Evolutionary conservation across 768 basidiomycete species (phyloP).

Genomic region (Agaricus subrufescens): DNA sequence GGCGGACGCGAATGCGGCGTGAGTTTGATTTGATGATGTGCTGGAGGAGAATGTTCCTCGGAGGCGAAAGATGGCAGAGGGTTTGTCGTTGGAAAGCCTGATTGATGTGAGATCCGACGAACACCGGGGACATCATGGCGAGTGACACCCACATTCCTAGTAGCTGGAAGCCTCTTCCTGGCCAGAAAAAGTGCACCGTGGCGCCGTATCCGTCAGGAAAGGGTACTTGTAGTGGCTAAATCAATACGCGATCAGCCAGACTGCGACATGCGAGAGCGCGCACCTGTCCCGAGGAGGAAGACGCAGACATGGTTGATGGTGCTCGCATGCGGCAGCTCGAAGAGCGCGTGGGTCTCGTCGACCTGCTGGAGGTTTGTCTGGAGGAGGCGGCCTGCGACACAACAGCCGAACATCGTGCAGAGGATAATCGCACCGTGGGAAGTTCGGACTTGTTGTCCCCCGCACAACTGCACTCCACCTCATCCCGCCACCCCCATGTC

Average conservation of each 20-base stretch:
- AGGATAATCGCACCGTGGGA: conserved; percentile 2
- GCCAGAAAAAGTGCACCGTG: conserved; percentile 83
- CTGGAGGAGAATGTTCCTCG: conserved; percentile 54
- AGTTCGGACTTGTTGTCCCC: not conserved
- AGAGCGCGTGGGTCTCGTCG: conserved; percentile 79
- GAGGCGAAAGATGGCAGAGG: conserved; percentile 83
- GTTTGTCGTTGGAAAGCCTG: conserved; percentile 88
- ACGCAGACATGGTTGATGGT: conserved; percentile 84
- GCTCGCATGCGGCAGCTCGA: conserved; percentile 66
- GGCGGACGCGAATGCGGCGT: conserved; percentile 33
- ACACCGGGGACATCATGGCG: not conserved
- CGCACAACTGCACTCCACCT: not conserved
- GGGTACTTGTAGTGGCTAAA: conserved; percentile 38
- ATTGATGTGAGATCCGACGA: not conserved
- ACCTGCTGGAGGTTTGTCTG: conserved; percentile 81
- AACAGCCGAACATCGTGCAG: conserved; percentile 72
- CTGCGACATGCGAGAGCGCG: conserved; percentile 15
- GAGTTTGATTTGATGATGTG: conserved; percentile 27
- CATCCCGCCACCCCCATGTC: conserved; percentile 31
- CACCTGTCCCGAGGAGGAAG: conserved; percentile 76
- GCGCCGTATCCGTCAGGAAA: conserved; percentile 84
- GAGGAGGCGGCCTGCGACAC: conserved; percentile 70
- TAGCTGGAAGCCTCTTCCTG: conserved; percentile 81
- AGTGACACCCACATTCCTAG: conserved; percentile 66
- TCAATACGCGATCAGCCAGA: conserved; percentile 1